Conservation (phyloP, 352 stramenopile genomes). For the Phytophthora niederhauseri region DNA sequence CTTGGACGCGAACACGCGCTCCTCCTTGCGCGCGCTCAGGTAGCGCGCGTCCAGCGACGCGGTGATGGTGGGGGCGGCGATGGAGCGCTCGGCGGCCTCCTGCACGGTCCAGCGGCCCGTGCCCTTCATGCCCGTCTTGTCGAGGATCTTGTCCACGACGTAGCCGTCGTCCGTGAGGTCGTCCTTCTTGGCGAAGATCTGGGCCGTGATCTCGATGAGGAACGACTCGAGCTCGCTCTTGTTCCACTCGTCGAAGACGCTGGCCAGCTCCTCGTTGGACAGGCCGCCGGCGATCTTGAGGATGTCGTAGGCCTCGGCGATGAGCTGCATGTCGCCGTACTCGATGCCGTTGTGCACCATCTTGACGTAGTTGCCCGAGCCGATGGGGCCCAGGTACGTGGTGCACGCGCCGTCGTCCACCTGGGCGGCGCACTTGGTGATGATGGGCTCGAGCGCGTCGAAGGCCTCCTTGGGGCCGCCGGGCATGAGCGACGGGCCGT, state of each 20-base stretch:
- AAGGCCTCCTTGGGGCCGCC: constrained; percentile 96
- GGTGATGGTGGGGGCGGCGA: constrained; percentile 97
- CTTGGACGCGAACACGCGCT: constrained; percentile 94
- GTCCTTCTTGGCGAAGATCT: constrained; percentile 98
- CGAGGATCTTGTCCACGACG: constrained; percentile 97
- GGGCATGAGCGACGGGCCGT: constrained; percentile 98
- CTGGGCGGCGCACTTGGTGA: constrained; percentile 97
- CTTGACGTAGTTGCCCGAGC: constrained; percentile 99
- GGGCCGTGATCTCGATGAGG: constrained; percentile 99
- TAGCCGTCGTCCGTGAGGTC: constrained; percentile 90
- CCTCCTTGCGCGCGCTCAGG: constrained; percentile 96
- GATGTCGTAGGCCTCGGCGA: constrained; percentile 98
- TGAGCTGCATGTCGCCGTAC: constrained; percentile 99
- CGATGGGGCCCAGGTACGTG: constrained; percentile 96
- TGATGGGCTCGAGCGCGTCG: constrained; percentile 96
- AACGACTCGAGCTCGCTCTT: constrained; percentile 96
- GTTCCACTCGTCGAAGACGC: constrained; percentile 98
- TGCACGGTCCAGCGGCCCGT: constrained; percentile 98
- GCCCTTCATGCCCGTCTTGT: constrained; percentile 99
- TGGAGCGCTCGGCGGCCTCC: constrained; percentile 95
- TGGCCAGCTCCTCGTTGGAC: constrained; percentile 91
- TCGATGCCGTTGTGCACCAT: constrained; percentile 99
- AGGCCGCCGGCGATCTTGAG: constrained; percentile 94
- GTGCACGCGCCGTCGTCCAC: constrained; percentile 96
- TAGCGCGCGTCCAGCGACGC: constrained; percentile 97